A percentile compares a stretch with the other conserved stretches of the same genome.
phyloP scores from a whole-genome alignment of 1,284 basidiomycete genomes.

The Heterobasidion annosum region DNA sequence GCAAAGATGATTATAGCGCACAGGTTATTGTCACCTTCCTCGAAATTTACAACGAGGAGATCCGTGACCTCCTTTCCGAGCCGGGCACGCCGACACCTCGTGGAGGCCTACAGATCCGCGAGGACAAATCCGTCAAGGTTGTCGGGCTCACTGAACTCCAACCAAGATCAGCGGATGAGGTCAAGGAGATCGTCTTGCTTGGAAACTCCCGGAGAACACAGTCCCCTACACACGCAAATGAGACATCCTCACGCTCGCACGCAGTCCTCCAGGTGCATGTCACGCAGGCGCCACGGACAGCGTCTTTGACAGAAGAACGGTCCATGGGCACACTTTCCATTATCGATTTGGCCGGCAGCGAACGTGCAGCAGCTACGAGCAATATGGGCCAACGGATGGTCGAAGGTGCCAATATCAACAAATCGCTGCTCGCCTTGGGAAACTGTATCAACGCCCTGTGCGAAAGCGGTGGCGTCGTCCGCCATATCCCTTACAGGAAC shows the following conservation, averaged over 20 bases:
- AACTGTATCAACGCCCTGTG: constrained; percentile 97
- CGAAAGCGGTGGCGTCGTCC: constrained; percentile 74
- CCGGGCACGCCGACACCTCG: constrained; percentile 54
- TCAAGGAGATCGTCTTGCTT: constrained; percentile 83
- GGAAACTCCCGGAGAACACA: constrained; percentile 87
- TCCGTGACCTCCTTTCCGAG: constrained; percentile 87
- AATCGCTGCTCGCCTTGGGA: constrained; percentile 89
- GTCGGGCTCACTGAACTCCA: constrained; percentile 74
- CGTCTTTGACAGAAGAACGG: constrained; percentile 68
- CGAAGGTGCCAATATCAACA: constrained; percentile 97
- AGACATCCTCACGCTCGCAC: constrained; percentile 91
- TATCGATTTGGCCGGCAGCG: constrained; percentile 94
- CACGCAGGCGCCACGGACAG: constrained; percentile 77
- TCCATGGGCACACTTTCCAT: constrained; percentile 89
- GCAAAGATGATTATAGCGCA: constrained; percentile 71
- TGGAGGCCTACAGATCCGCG: constrained; percentile 85
- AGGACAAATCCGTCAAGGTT: constrained; percentile 89
- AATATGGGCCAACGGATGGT: constrained; percentile 98
- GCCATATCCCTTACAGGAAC: constrained; percentile 92
- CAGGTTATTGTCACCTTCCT: constrained; percentile 90
- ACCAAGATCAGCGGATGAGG: constrained; percentile 80
- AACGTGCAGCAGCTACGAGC: constrained; percentile 87
- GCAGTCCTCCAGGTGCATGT: constrained; percentile 94
- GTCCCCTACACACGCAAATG: constrained; percentile 90
- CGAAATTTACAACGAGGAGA: constrained; percentile 97